Percentiles rank a stretch among this genome's conserved stretches.
Evolutionary conservation across 2,329 filamentous ascomycete species (phyloP).

Genomic region (Zymoseptoria crescenta): DNA sequence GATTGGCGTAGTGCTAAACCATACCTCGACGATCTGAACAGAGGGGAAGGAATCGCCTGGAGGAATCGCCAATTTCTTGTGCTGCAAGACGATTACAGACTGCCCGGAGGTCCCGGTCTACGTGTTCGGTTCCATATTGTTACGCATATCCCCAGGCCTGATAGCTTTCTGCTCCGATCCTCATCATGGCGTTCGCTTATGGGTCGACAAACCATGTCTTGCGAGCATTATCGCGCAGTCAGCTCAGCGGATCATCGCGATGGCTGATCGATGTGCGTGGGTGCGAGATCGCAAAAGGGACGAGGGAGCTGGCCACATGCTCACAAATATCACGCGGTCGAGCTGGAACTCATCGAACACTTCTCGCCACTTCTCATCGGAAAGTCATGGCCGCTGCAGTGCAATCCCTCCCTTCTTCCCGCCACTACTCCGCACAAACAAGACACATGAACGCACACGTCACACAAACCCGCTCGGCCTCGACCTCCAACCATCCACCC

Average conservation of each 20-base stretch:
- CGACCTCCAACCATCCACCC: not conserved
- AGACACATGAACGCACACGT: not conserved
- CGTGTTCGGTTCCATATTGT: not conserved
- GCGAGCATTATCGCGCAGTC: not conserved
- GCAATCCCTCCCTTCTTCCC: not conserved
- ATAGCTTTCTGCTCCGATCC: not conserved
- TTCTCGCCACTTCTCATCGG: not conserved
- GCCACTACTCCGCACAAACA: not conserved
- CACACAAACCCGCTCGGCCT: not conserved
- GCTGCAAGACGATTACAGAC: not conserved
- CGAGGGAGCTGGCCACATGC: not conserved
- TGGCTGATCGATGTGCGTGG: not conserved
- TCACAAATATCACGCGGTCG: not conserved
- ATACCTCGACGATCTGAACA: not conserved
- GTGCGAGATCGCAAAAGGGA: not conserved
- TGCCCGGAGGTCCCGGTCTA: too few relatives aligned
- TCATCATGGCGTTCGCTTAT: not conserved
- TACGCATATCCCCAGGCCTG: not conserved
- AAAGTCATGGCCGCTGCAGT: not conserved
- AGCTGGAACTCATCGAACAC: not conserved
- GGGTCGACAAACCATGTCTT: not conserved
- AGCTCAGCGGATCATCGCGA: not conserved
- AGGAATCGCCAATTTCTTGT: not conserved
- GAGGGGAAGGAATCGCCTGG: not conserved
- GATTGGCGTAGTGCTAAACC: not conserved